A percentile compares a stretch with the other conserved stretches of the same genome.
These are phyloP conservation scores for Phytophthora idaei DNA, from an alignment of 352 stramenopile genomes.

Conservation along the genomic window DNA sequence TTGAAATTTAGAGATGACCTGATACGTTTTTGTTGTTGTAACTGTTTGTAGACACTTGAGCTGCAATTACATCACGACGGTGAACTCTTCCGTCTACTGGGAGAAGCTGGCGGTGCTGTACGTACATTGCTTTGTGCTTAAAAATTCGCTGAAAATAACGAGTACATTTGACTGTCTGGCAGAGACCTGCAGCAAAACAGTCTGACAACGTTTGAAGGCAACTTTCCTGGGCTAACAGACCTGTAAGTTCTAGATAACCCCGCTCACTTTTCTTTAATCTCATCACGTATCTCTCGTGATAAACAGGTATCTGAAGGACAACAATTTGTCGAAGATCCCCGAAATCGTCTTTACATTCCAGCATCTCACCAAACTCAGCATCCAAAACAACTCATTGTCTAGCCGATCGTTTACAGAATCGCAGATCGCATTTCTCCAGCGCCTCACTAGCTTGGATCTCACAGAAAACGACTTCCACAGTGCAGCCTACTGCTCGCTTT, in stretches of 20 bases:
- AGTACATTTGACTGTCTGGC: neutral
- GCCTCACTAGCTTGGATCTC: conserved; percentile 23
- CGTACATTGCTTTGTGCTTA: neutral
- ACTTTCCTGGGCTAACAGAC: conserved; percentile 15
- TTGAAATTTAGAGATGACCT: neutral
- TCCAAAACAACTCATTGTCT: conserved; percentile 22
- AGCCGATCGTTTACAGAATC: conserved; percentile 21
- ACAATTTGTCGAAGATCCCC: conserved; percentile 29
- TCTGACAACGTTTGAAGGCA: conserved; percentile 25
- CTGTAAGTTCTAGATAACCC: conserved; percentile 14
- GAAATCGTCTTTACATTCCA: conserved; percentile 22
- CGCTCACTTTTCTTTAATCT: too few relatives aligned
- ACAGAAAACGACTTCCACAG: conserved; percentile 13
- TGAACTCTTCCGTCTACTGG: conserved; percentile 17
- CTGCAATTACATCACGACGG: conserved; percentile 25
- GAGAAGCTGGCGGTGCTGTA: conserved; percentile 25
- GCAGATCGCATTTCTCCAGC: conserved; percentile 25
- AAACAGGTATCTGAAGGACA: conserved; percentile 22
- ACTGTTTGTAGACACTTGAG: conserved; percentile 7
- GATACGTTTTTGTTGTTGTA: neutral
- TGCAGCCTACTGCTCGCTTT: conserved; percentile 12
- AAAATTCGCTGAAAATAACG: neutral
- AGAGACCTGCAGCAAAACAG: conserved; percentile 27
- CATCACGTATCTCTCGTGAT: neutral
- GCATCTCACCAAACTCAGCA: conserved; percentile 18